Conservation (phyloP, 2,329 filamentous ascomycete genomes). For the Sporothrix dimorphospora region DNA sequence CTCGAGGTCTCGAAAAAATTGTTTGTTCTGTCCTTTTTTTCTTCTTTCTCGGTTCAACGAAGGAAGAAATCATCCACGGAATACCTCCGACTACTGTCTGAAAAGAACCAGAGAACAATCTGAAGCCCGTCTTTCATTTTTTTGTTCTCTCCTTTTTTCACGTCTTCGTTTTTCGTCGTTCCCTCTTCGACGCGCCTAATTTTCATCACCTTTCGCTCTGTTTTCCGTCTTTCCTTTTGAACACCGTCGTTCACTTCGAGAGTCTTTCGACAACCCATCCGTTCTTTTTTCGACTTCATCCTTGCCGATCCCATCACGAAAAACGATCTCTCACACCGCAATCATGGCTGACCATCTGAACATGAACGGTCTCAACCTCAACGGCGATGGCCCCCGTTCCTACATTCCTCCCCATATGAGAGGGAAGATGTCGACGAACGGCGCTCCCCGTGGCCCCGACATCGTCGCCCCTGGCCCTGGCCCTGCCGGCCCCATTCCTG, state of each 20-base stretch:
- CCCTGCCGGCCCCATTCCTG: conserved; percentile 26
- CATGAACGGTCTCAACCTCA: conserved; percentile 73
- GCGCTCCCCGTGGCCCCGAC: conserved; percentile 34
- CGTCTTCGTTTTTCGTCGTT: neutral
- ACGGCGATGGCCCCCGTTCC: conserved; percentile 57
- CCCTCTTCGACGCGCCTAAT: neutral
- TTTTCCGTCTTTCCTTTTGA: conserved; percentile 30
- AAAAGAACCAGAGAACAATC: conserved; percentile 18
- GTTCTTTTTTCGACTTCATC: conserved; percentile 16
- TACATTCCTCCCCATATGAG: conserved; percentile 89
- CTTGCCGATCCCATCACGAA: conserved; percentile 11
- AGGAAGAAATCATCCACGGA: conserved; percentile 29
- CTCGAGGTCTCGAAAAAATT: conserved; percentile 46
- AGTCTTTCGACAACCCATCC: conserved; percentile 11
- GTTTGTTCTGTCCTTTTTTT: conserved; percentile 35
- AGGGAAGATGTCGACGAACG: conserved; percentile 51
- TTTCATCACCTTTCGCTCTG: conserved; percentile 4
- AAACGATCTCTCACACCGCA: conserved; percentile 36
- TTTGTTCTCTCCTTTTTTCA: conserved; percentile 11
- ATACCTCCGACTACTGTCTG: neutral
- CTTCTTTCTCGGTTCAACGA: conserved; percentile 29
- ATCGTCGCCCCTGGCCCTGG: conserved; percentile 22
- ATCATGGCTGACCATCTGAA: conserved; percentile 84
- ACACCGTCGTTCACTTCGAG: conserved; percentile 31
- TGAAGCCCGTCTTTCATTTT: conserved; percentile 19